Conservation (phyloP, 2,329 filamentous ascomycete species). For the Talaromyces funiculosus region DNA sequence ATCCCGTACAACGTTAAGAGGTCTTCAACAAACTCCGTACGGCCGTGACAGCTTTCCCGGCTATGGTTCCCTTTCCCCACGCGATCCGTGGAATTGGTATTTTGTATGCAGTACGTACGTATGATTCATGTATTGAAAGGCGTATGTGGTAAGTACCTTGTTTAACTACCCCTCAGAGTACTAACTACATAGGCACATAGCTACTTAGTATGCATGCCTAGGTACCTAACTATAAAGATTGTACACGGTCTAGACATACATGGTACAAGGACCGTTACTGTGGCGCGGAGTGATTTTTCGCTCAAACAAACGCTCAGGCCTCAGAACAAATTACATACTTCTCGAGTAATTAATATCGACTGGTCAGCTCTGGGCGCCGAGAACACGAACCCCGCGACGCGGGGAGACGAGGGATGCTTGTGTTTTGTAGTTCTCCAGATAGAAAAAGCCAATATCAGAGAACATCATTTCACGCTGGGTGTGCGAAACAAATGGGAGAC, state of each 20-base stretch:
- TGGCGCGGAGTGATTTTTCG: not conserved
- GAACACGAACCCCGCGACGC: not conserved
- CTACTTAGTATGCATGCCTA: not conserved
- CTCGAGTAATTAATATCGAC: not conserved
- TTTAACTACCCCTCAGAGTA: not conserved
- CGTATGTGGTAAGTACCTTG: no score
- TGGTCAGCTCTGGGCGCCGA: not conserved
- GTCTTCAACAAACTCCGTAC: not conserved
- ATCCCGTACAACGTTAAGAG: not conserved
- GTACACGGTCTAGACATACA: not conserved
- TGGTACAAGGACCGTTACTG: not conserved
- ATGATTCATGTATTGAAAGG: not conserved
- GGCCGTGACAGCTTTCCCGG: not conserved
- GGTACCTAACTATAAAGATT: not conserved
- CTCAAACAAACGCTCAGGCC: not conserved
- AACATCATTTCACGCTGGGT: not conserved
- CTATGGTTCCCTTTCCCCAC: not conserved
- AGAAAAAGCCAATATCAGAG: not conserved
- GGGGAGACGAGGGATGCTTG: not conserved
- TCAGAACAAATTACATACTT: not conserved
- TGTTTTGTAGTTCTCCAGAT: not conserved
- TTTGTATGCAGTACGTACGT: not conserved
- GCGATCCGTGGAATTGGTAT: not conserved
- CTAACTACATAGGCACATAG: not conserved
- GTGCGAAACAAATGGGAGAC: not conserved